Percentiles rank a stretch among this genome's conserved stretches.
These are phyloP conservation scores for Coniella vitis DNA, from an alignment of 2,329 filamentous ascomycete species.

Conservation along the genomic window DNA sequence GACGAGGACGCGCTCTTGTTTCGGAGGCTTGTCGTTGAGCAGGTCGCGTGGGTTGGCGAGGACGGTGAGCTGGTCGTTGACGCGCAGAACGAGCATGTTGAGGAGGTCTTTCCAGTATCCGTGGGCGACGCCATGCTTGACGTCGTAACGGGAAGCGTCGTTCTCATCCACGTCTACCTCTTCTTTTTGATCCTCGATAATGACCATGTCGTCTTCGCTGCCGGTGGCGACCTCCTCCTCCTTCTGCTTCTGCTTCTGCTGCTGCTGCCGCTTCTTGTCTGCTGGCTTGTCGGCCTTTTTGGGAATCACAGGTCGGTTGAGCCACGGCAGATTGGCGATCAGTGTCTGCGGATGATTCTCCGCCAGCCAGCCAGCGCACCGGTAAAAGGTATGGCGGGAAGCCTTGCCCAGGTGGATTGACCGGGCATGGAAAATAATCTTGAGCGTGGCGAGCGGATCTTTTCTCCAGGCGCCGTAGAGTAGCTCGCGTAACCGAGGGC, in stretches of 20 bases:
- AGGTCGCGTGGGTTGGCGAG: slow-evolving; percentile 32
- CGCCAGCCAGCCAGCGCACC: slow-evolving; percentile 48
- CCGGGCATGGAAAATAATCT: slow-evolving; percentile 53
- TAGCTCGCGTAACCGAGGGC: slow-evolving; percentile 30
- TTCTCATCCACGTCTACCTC: slow-evolving; percentile 27
- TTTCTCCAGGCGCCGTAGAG: slow-evolving; percentile 43
- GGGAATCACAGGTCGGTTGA: slow-evolving; percentile 47
- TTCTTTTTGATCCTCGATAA: slow-evolving; percentile 21
- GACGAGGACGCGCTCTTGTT: slow-evolving; percentile 8
- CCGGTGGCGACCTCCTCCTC: slow-evolving; percentile 20
- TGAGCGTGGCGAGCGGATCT: slow-evolving; percentile 43
- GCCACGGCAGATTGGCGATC: slow-evolving; percentile 45
- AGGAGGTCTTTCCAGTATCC: slow-evolving; percentile 58
- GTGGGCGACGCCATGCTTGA: slow-evolving; percentile 44
- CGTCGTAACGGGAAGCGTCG: slow-evolving; percentile 31
- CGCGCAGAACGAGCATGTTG: slow-evolving; percentile 48
- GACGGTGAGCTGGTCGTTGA: slow-evolving; percentile 38
- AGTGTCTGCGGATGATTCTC: slow-evolving; percentile 48
- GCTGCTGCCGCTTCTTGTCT: too few relatives aligned
- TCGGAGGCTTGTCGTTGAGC: slow-evolving; percentile 33
- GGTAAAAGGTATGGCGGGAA: slow-evolving; percentile 44
- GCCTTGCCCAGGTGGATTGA: slow-evolving; percentile 56
- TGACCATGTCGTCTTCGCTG: slow-evolving; percentile 28
- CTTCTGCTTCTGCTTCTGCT: slow-evolving; percentile 31
- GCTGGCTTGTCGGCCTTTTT: slow-evolving; percentile 35